Evolutionary conservation across 805 yeast genomes (phyloP), one percentile per base, ranked within the genome.

Genomic region (Suhomyces kilbournensis): DNA sequence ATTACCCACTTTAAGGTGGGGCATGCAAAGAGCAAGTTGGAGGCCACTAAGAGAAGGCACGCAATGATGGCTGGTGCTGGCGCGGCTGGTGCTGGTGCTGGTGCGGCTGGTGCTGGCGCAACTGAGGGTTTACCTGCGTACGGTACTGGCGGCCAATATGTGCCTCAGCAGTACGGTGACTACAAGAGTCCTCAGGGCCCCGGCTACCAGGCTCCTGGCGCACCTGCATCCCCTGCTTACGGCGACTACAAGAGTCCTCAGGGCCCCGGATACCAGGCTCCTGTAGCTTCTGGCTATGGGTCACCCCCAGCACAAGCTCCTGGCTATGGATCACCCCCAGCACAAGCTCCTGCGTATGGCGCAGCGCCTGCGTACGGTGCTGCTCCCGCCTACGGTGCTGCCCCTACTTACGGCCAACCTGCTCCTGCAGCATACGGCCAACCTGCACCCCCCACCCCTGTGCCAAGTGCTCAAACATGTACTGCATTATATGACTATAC

Each of bases 401-500:
- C 57, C 7, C 46, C 51, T 25, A 54, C 48, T 2, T 53, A 53
- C 23, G 54, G 51, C 2, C 51, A 48, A 26, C 49, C 56, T 38
- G 53, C 53, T 1, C 38, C 53, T 3, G 19, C 66, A 2, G 61
- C 68, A 1, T 60, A 61, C 35, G 64, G 61, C 4, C 57, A 66
- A 42, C 66, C 75, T 22, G 56, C 57, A 5, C 60, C 64, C 48
- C 63, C 66, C 3, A 60, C 68, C 12, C 71, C 75, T 9, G 67
- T 72, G 1, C 63, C 69, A 3, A 66, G 77, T 3, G 59, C 56
- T 2, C 85, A 83, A 61, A 81, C 86, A 12, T 91, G 97, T 64
- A 88, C 96, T 10, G 97, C 99, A 0, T 69, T 92, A 48, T 93
- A 92, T 67, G 97, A 92, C 63, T 93, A 90, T 69, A 74, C 86